Evolutionary conservation across 2,329 filamentous ascomycete genomes (phyloP), one percentile per base, ranked within the genome.

Genomic region (Stemphylium lycopersici): DNA sequence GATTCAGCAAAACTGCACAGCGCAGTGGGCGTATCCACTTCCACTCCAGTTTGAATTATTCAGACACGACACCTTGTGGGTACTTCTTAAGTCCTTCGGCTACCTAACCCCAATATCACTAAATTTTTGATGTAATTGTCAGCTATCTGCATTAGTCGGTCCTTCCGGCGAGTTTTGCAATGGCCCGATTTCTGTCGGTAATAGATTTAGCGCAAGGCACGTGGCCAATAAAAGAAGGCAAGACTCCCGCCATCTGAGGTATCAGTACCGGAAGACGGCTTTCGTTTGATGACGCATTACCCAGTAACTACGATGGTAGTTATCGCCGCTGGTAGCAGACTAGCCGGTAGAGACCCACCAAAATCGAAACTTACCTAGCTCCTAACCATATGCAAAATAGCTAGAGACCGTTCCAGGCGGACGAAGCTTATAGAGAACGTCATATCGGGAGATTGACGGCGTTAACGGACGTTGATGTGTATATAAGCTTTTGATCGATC

Each of bases 271-370:
- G 44, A 24, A 15, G 22, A 41, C 45, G 36, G 34, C 24, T 29
- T 47, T 42, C 53, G 38, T 15, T 37, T 26, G 11, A 53, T 56
- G 53, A 58, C 55, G 55, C 41, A 37, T 10, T n/a, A 24, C 40
- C 13, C 16, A 29, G 29, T 43, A 16, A 20, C 5, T n/a, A 42
- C 34, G 5, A 33, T 29, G 20, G 38, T 26, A 47, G 7, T 16
- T 20, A 18, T 32, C 29, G 33, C 31, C 26, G 22, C 29, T 31
- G 24, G 41, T 29, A 49, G 7, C 33, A 44, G 40, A 44, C 18
- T 34, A 46, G 36, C 32, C 22, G 15, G 16, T 13, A 29, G 34
- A 34, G 26, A 8, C n/a, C 22, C 32, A 31, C n/a, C 26, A 7
- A 48, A 36, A 34, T 39, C 24, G 36, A 32, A 10, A 20, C 3